phyloP scores from a whole-genome alignment of 176 grass and related monocot genomes.

The Zizania latifolia region DNA sequence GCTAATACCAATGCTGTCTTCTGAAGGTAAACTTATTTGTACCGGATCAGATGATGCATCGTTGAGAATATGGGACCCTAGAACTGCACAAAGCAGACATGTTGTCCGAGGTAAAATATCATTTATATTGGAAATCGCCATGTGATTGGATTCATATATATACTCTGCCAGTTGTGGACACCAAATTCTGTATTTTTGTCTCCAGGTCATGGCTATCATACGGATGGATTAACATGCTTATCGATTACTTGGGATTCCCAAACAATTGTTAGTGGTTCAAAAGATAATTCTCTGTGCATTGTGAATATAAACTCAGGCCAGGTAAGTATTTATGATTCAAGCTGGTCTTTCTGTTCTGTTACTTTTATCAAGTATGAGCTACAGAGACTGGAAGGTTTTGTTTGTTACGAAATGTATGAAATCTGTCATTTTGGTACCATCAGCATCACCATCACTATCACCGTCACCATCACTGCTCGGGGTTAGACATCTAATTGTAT shows the following conservation, averaged over 20 bases:
- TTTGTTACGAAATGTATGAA: not conserved
- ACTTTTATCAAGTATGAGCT: not conserved
- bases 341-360: not conserved
- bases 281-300: slow-evolving; percentile 72
- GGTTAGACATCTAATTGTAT: not conserved
- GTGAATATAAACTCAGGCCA: slow-evolving; percentile 72
- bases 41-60: slow-evolving; percentile 79
- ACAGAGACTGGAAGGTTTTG: not conserved
- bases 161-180: not conserved
- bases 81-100: slow-evolving; percentile 56
- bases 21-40: slow-evolving; percentile 84
- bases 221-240: slow-evolving; percentile 87
- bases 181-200: not conserved
- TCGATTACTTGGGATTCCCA: slow-evolving; percentile 65
- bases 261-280: slow-evolving; percentile 59
- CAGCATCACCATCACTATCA: no score
- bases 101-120: slow-evolving; percentile 57
- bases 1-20: slow-evolving; percentile 3
- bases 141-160: not conserved
- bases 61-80: slow-evolving; percentile 93
- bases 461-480: no score
- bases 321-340: slow-evolving; percentile 38
- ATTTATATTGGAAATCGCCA: not conserved
- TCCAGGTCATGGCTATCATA: slow-evolving; percentile 76
- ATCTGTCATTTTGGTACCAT: not conserved